Conservation (phyloP, 2,329 filamentous ascomycete genomes). For the Trichoderma semiorbis region DNA sequence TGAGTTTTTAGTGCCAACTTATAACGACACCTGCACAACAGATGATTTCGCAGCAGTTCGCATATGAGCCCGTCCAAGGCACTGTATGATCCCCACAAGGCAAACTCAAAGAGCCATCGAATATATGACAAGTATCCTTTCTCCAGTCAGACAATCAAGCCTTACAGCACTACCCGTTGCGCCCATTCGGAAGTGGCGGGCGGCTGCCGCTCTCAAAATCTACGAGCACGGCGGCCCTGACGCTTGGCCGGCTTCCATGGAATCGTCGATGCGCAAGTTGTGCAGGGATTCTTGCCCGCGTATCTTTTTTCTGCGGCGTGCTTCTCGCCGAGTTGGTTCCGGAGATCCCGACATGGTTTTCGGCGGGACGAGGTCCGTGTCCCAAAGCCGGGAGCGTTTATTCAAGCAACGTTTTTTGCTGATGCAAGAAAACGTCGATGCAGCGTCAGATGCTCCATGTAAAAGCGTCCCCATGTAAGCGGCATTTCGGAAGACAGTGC, state of each 20-base stretch:
- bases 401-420: not conserved
- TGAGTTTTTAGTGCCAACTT: no score
- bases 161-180: not conserved
- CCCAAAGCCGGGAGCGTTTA: not conserved
- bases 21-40: not conserved
- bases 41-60: not conserved
- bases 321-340: not conserved
- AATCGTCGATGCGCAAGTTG: not conserved
- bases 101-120: not conserved
- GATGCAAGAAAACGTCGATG: slow-evolving; percentile 4
- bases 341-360: not conserved
- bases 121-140: not conserved
- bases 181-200: slow-evolving; percentile 10
- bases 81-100: not conserved
- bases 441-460: not conserved
- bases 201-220: not conserved
- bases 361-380: not conserved
- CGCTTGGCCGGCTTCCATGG: slow-evolving; percentile 4
- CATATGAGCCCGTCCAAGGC: not conserved
- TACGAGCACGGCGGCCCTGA: not conserved
- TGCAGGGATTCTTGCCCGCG: not conserved
- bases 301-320: not conserved
- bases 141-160: not conserved
- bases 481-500: not conserved
- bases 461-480: not conserved